Evolutionary conservation across 352 stramenopile species (phyloP).

Genomic region (Phytophthora crassamura): DNA sequence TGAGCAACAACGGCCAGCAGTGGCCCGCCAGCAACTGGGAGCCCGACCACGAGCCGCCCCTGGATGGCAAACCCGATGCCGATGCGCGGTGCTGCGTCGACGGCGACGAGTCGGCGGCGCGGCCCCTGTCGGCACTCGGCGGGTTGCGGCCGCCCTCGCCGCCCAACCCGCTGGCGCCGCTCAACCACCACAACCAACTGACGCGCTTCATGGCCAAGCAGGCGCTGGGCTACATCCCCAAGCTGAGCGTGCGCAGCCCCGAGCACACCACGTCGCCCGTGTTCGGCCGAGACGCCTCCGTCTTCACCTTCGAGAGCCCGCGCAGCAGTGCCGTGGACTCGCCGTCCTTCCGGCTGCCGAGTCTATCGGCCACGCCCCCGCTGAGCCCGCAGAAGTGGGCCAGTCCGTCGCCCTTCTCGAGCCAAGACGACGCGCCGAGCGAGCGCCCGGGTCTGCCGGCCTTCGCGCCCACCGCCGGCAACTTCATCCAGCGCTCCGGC

Average conservation of each 20-base stretch:
- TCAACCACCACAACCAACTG: conserved; percentile 61
- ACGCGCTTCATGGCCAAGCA: conserved; percentile 74
- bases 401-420: conserved; percentile 25
- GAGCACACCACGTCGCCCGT: conserved; percentile 31
- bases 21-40: conserved; percentile 28
- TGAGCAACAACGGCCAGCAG: conserved; percentile 28
- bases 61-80: conserved; percentile 24
- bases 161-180: conserved; percentile 27
- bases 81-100: conserved; percentile 10
- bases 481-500: conserved; percentile 35
- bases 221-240: conserved; percentile 64
- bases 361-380: conserved; percentile 45
- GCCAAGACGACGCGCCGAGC: conserved; percentile 20
- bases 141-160: conserved; percentile 13
- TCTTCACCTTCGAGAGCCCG: conserved; percentile 38
- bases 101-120: conserved; percentile 1
- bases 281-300: not conserved
- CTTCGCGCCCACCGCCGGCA: conserved; percentile 24
- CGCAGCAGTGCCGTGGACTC: conserved; percentile 27
- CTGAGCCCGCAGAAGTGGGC: conserved; percentile 57
- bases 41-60: conserved; percentile 37
- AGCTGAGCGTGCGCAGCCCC: conserved; percentile 43
- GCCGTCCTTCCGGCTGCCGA: conserved; percentile 57
- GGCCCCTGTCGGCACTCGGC: conserved; percentile 9
- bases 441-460: conserved; percentile 29